Evolutionary conservation across 106 monocot genomes (phyloP), one percentile per base, ranked within the genome.

Genomic region (Acorus calamus): DNA sequence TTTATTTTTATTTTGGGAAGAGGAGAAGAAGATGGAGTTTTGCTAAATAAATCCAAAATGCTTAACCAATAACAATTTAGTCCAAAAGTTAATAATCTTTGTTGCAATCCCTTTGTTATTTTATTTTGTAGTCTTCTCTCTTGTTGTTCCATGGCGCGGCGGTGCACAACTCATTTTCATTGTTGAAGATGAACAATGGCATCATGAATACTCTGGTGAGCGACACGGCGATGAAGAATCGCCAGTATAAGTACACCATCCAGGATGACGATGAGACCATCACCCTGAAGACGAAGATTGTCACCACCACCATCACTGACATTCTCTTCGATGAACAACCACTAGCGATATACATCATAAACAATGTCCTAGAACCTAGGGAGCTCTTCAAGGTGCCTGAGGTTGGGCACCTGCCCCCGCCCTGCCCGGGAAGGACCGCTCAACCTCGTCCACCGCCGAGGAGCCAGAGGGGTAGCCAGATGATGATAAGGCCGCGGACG

Each of bases 111-210:
- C n/a, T n/a, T n/a, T n/a, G n/a, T n/a, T n/a, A n/a, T n/a, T n/a
- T n/a, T n/a, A n/a, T n/a, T n/a, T n/a, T n/a, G n/a, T n/a, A n/a
- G n/a, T n/a, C 61, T 11, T 41, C 76, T n/a, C 58, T 84, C 8
- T 73, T 84, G 49, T 66, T 73, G 8, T 84, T 72, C 76, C 84
- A 84, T 50, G 79, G 65, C 50, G 73, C 73, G n/a, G 73, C 84
- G 42, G 73, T 58, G 42, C 80, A 79, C 66, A 69, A 66, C 79
- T 84, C 84, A 6, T 14, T 73, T 4, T 79, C 76, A 62, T 52
- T 59, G 62, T 69, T 85, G 50, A 78, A 78, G 56, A 58, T 68
- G 6, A 81, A 76, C 65, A 81, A 69, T 52, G 81, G 75, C 10
- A 9, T 72, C 8, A 46, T 81, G 7, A 73, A 43, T 69, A 85